A percentile compares a stretch with the other conserved stretches of the same genome.
phyloP scores from a whole-genome alignment of 306 rosid species.

The Fragaria nilgerrensis region DNA sequence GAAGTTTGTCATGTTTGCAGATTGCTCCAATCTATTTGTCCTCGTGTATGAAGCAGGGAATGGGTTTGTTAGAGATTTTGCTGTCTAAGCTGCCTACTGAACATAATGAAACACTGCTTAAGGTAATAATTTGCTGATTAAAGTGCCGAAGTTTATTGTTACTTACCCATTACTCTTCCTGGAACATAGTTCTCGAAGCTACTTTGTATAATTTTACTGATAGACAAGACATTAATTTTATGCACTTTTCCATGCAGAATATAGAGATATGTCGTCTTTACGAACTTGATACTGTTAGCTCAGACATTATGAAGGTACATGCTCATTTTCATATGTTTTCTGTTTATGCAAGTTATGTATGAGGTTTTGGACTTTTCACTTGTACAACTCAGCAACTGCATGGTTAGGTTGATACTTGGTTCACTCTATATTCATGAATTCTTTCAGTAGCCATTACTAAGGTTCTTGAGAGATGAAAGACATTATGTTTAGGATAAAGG shows the following conservation, averaged over 20 bases:
- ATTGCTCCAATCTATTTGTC: constrained; percentile 93
- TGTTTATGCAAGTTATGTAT: neutral
- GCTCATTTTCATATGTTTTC: neutral
- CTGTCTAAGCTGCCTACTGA: constrained; percentile 75
- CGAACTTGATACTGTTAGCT: constrained; percentile 64
- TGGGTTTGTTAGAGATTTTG: constrained; percentile 74
- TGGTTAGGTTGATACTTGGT: neutral
- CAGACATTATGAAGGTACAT: constrained; percentile 81
- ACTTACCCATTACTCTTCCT: constrained; percentile 17
- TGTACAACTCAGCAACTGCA: neutral
- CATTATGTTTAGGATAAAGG: neutral
- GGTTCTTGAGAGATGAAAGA: neutral
- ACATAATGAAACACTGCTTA: constrained; percentile 62
- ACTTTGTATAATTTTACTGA: constrained; percentile 29
- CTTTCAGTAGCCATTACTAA: neutral
- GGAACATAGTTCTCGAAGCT: neutral
- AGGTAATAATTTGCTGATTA: constrained; percentile 43
- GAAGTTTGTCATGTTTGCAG: constrained; percentile 47
- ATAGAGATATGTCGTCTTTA: constrained; percentile 89
- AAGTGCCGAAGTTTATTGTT: constrained; percentile 17
- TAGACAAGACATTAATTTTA: constrained; percentile 11
- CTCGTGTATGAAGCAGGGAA: constrained; percentile 95
- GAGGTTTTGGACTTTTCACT: neutral
- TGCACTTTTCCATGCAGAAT: constrained; percentile 48
- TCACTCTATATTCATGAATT: neutral